Base-by-base conservation (phyloP, 2,329 filamentous ascomycete genomes). In the Diaporthe citriasiana region DNA sequence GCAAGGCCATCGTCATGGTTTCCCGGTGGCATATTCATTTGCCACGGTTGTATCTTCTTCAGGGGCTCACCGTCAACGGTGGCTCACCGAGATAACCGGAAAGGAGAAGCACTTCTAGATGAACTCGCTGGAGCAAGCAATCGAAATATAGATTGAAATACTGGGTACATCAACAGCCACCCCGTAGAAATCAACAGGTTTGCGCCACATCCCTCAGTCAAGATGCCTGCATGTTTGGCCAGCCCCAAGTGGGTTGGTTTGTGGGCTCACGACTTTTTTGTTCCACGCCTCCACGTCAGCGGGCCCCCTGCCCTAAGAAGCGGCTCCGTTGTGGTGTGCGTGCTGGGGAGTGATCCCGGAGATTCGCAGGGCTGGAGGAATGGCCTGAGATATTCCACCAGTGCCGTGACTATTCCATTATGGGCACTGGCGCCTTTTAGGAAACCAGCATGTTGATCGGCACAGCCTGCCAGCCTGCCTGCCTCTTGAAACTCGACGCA, bases 311-410 rank as follows among this genome's bases (percentile, higher is more conserved):
- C 13, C n/a, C 15, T 4, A 27, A 45, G 38, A 2, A 12, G 45
- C 45, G 33, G 45, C 6, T 66, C 60, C 45, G 45, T 51, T 13
- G 15, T 25, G 17, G 22, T 13, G 45, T 35, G 47, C 47, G 25
- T 60, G 19, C 60, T 33, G 30, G 60, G 60, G 45, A n/a, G 63
- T 66, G 45, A 51, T 27, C 45, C 51, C 63, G 63, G 63, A 51
- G 63, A 66, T 51, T 66, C 63, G 63, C 63, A 68, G 47, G 63
- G 47, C 63, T 68, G 63, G 33, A 25, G 40, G 63, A 38, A 53
- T 68, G 47, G 47, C 47, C 63, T 68, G 63, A 68, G 63, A 68
- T 53, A 53, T 53, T 68, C 63, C 63, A 68, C 63, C 63, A 68
- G 63, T 68, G 63, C 63, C 47, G 63, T 68, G 63, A 40, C 33